Base-by-base conservation (phyloP, 2,329 filamentous ascomycete genomes). In the Epichloe bromicola region DNA sequence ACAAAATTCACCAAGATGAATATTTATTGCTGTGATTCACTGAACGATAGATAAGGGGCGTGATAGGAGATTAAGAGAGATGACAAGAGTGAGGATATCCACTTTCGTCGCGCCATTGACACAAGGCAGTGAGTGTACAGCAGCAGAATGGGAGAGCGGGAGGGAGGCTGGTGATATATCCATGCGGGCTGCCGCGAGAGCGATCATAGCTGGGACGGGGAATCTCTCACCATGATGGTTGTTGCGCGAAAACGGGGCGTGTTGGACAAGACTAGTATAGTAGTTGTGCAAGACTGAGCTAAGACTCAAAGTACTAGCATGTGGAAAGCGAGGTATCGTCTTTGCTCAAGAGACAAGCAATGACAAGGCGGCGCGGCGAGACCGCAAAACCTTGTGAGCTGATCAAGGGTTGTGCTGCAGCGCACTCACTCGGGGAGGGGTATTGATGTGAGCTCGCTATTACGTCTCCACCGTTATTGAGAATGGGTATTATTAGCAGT, bases 221-320 rank as follows among this genome's bases (percentile, higher is more conserved):
- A 58, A 58, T 63, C 19, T 50, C 73, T 74, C 74, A 75, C 73
- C 73, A 75, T 75, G 63, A 65, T 71, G 64, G 65, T 62, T 65
- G 64, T 63, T 64, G 63, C 61, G 46, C 48, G 59, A 65, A 33
- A 60, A 65, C 60, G 66, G 64, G 62, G 62, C 65, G 63, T 63
- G 66, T 64, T 62, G 60, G 62, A 66, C 64, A 65, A 56, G 50
- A 62, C 44, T 47, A 46, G 17, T 37, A 46, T 47, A 46, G 17
- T 33, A 46, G 55, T 57, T 57, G 59, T 58, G 60, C 60, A 58
- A 59, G 60, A 60, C 60, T 60, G 59, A 61, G 58, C 60, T 58
- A 61, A 59, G 52, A 58, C 62, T 57, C 57, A 66, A 49, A 57
- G 66, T 68, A 67, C 66, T 63, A 59, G 60, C 62, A 61, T 61